A percentile compares a stretch with the other conserved stretches of the same genome.
Conservation (phyloP, 2,329 filamentous ascomycete genomes). For the Gliomastix tumulicola region DNA sequence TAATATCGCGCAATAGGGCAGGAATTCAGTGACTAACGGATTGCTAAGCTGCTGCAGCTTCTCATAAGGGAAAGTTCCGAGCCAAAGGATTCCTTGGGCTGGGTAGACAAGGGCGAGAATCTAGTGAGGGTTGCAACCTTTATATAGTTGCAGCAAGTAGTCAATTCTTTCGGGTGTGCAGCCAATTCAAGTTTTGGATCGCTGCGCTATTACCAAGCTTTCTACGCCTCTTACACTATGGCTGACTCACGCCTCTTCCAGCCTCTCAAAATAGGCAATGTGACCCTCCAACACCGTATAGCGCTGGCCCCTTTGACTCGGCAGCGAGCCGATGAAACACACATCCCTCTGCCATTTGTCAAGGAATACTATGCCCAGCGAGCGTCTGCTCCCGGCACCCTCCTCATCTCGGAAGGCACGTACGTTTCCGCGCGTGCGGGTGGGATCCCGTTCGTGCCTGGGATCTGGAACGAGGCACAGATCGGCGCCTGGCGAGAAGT, state of each 20-base stretch:
- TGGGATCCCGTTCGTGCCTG: conserved; percentile 33
- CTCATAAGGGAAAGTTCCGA: too few species aligned
- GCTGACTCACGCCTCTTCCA: neutral
- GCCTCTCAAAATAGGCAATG: conserved; percentile 21
- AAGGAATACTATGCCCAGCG: conserved; percentile 34
- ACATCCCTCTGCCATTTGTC: conserved; percentile 24
- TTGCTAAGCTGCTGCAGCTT: too few species aligned
- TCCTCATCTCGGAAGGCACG: conserved; percentile 39
- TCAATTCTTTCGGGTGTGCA: too few species aligned
- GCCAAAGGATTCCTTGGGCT: too few species aligned
- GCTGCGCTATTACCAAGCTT: too few species aligned
- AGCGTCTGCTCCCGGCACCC: conserved; percentile 25
- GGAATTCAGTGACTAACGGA: too few species aligned
- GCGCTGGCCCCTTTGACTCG: conserved; percentile 45
- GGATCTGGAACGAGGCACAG: conserved; percentile 50
- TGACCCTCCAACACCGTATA: conserved; percentile 41
- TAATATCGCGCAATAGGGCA: too few species aligned
- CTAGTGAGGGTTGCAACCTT: too few species aligned
- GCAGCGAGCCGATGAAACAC: conserved; percentile 36
- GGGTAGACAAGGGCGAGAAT: too few species aligned
- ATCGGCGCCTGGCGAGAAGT: conserved; percentile 53
- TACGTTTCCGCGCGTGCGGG: conserved; percentile 18
- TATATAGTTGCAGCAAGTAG: too few species aligned
- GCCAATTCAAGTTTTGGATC: too few species aligned
- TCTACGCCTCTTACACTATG: too few species aligned